Conservation (phyloP, 305 asterid genomes). For the Fraxinus angustifolia region DNA sequence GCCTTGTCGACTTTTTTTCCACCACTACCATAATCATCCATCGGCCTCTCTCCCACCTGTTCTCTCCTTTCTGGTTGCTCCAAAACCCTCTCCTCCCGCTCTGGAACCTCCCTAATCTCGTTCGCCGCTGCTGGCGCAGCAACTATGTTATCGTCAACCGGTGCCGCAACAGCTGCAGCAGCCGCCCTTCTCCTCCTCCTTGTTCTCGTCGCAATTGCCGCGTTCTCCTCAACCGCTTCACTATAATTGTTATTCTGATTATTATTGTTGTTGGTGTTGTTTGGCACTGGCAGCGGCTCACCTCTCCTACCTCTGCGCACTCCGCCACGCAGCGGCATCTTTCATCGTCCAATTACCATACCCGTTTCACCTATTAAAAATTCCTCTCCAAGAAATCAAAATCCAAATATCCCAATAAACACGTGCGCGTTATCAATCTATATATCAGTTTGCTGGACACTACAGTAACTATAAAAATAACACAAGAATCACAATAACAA, state of each 20-base stretch:
- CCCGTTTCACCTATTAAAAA: constrained; percentile 25
- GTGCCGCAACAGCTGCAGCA: constrained; percentile 41
- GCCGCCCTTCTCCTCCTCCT: constrained; percentile 65
- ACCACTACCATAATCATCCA: constrained; percentile 56
- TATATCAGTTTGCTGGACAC: background rate
- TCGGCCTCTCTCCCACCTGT: constrained; percentile 48
- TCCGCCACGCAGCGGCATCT: constrained; percentile 76
- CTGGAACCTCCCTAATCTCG: constrained; percentile 31
- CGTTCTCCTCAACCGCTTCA: constrained; percentile 41
- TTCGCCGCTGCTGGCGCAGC: constrained; percentile 36
- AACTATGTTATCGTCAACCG: constrained; percentile 47
- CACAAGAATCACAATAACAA: background rate
- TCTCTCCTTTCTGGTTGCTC: constrained; percentile 31
- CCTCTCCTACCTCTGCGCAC: constrained; percentile 66
- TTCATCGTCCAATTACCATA: constrained; percentile 66
- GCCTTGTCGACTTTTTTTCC: constrained; percentile 55
- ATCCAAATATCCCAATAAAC: constrained; percentile 5
- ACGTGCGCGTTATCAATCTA: background rate
- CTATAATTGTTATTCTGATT: constrained; percentile 17
- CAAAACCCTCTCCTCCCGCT: constrained; percentile 31
- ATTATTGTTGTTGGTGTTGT: constrained; percentile 20
- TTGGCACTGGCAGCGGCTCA: constrained; percentile 29
- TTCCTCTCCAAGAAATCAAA: background rate
- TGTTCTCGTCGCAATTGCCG: constrained; percentile 70
- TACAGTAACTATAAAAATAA: background rate